Conservation (phyloP, 768 basidiomycete species). For the Boletus pseudo-olivaceus region DNA sequence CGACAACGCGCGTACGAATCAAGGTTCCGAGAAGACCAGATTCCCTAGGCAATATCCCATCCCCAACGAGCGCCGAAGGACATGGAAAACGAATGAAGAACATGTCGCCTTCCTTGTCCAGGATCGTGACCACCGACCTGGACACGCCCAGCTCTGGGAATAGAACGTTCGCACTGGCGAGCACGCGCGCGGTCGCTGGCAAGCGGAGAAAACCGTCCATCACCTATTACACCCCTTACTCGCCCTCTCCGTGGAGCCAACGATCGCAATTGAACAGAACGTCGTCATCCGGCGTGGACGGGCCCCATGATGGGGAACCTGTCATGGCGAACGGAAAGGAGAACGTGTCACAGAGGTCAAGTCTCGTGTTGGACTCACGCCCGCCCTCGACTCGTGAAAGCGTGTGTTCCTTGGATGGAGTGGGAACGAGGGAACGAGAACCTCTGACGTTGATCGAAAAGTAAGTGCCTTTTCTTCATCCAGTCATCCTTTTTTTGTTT, state of each 20-base stretch:
- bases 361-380: conserved; percentile 16
- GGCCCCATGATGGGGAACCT: not conserved
- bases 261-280: conserved; percentile 1
- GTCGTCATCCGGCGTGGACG: conserved; percentile 1
- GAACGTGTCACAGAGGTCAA: conserved; percentile 16
- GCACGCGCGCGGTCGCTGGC: not conserved
- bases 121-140: not conserved
- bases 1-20: conserved; percentile 11
- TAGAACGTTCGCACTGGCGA: not conserved
- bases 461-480: conserved; percentile 39
- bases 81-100: not conserved
- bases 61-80: not conserved
- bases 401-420: conserved; percentile 10
- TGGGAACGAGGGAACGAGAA: conserved; percentile 22
- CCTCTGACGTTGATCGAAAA: conserved; percentile 70
- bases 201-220: conserved; percentile 30
- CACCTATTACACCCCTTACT: conserved; percentile 26
- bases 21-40: conserved; percentile 6
- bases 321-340: conserved; percentile 6
- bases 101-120: conserved; percentile 5
- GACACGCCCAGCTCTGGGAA: not conserved
- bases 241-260: conserved; percentile 24
- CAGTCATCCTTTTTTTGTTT: not conserved
- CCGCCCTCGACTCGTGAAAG: conserved; percentile 19
- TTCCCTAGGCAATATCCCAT: not conserved